phyloP scores from a whole-genome alignment of 345 rosid genomes.

The Sapria himalayana region DNA sequence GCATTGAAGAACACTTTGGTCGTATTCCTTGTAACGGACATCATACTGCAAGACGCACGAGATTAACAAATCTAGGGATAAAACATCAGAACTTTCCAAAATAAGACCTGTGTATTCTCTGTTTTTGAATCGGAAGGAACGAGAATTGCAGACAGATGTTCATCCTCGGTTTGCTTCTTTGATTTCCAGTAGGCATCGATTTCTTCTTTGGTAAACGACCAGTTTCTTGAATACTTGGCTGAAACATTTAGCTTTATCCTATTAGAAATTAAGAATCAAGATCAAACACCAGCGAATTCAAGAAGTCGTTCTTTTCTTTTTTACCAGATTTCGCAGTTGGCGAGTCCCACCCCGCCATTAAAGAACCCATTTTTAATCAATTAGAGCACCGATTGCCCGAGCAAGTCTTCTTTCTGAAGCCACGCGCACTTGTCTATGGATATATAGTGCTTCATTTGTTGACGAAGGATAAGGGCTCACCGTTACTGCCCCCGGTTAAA shows the following conservation, averaged over 20 bases:
- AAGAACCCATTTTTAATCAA: slow-evolving; percentile 51
- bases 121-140: slow-evolving; percentile 13
- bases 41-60: slow-evolving; percentile 6
- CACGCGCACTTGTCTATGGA: slow-evolving; percentile 3
- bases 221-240: slow-evolving; percentile 35
- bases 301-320: no score
- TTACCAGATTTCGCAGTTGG: slow-evolving; percentile 37
- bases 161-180: slow-evolving; percentile 43
- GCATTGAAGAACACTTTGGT: slow-evolving; percentile 8
- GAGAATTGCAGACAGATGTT: slow-evolving; percentile 24
- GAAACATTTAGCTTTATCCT: background rate
- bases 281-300: no score
- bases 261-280: background rate
- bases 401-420: background rate
- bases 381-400: no score
- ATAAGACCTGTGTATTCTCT: slow-evolving; percentile 2
- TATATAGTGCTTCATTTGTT: no score
- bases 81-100: no score
- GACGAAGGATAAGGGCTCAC: no score
- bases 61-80: no score
- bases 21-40: background rate
- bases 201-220: slow-evolving; percentile 50
- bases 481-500: no score
- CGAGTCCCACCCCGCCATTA: slow-evolving; percentile 95
- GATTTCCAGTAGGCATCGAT: slow-evolving; percentile 59